Base-by-base conservation (phyloP, 192 early-diverging fungal species). In the Entomortierella chlamydospora region DNA sequence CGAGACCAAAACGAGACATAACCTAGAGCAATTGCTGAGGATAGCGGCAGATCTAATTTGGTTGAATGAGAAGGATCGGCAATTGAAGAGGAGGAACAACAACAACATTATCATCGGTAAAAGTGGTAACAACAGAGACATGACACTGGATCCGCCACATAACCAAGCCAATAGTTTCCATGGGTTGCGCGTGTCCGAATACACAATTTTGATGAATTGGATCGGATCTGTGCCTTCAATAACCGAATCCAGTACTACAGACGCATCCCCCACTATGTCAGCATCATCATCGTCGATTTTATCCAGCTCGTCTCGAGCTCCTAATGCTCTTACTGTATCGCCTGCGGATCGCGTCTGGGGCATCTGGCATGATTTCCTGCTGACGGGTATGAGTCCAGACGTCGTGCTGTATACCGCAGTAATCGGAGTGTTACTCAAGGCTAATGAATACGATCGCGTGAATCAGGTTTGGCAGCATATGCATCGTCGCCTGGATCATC, bases 301-400 rank as follows among this genome's bases (percentile, higher is more conserved):
- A 43, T 13, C 11, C 72, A 42, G 0, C 41, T 17, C 39, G 4
- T 25, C 37, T 20, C 20, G 28, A 33, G 28, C 23, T 39, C 7
- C 29, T 28, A 2, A 55, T 20, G 18, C n/a, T 7, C 10, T 34
- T 23, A 30, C 2, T 53, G 33, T 51, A 57, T 11, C 20, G 20
- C 57, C 63, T 0, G 49, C 57, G 25, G 67, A 66, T 25, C 18
- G 43, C 5, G 63, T 52, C 15, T 79, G 76, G 76, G 57, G 68
- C 1, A 70, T 70, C 45, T 79, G 76, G 76, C 55, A 79, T 18
- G 76, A 79, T 37, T 70, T 79, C 28, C 11, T 70, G 9, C 34
- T 61, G 50, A 79, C 76, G 30, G 76, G 76, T 1, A 79, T 79
- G 76, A 70, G 70, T 33, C 68, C 76, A 12, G 76, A 79, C 25